Base-by-base conservation (phyloP, 2,329 filamentous ascomycete genomes). In the Ciborinia camelliae region DNA sequence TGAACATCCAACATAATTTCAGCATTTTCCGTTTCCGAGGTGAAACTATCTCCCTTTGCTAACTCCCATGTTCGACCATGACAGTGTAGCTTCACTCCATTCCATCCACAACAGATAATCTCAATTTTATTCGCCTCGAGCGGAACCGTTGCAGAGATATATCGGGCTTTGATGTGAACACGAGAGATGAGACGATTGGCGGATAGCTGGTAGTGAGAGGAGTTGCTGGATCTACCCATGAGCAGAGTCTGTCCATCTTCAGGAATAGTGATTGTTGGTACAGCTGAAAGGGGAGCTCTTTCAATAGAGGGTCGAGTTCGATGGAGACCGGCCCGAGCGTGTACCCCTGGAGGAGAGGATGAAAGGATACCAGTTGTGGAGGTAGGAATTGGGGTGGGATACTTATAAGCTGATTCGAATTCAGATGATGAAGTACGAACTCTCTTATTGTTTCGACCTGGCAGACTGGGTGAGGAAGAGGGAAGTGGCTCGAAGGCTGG, bases 1-100 rank as follows among this genome's bases (percentile, higher is more conserved):
- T 97, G 92, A 50, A 98, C 92, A 76, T 98, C 93, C 68, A 99
- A 81, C 87, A 99, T 96, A 76, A 99, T 92, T 73, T 96, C 92
- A 23, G 88, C 88, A 70, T 88, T 86, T 74, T 93, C 91, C 37
- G 92, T 93, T 78, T 96, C 91, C 65, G 92, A 96, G 54, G 88
- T 90, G 77, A 97, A 98, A 58, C 86, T 90, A 75, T 97, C 92
- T 23, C 90, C 92, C 79, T 97, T 97, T 69, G 82, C 83, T 73
- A 99, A 79, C 70, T 97, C 91, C 81, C 91, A 94, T 3, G 91
- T 90, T 70, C 89, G 87, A 64, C 92, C 92, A 77, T 94, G 90
- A 80, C 92, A 97, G 79, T 97, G 92, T 71, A 99, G 79, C 80
- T 92, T 96, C 70, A 95, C 82, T 20, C 95, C 95, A 76, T 99